phyloP scores from a whole-genome alignment of 805 yeast genomes.

The Candida patagonica region DNA sequence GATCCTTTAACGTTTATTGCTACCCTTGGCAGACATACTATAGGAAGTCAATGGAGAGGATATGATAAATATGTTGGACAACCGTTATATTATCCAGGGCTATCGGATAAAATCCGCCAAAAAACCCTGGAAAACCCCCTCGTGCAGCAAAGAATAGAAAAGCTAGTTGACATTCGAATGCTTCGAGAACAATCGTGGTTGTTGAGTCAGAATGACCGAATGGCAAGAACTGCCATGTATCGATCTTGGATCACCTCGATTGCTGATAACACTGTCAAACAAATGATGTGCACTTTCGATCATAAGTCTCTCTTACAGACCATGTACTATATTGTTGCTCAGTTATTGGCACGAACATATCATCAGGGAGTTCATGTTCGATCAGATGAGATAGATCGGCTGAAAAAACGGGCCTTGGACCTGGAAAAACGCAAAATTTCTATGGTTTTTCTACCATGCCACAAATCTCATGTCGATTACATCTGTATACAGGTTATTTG shows the following conservation, averaged over 20 bases:
- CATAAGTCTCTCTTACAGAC: constrained; percentile 23
- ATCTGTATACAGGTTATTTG: constrained; percentile 47
- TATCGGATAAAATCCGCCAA: constrained; percentile 23
- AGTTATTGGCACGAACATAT: constrained; percentile 31
- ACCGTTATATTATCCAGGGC: constrained; percentile 25
- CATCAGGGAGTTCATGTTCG: constrained; percentile 35
- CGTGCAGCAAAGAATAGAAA: constrained; percentile 23
- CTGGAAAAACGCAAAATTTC: constrained; percentile 28
- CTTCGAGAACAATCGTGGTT: constrained; percentile 21
- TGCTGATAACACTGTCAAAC: constrained; percentile 24
- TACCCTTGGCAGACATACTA: constrained; percentile 23
- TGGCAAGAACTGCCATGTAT: constrained; percentile 20
- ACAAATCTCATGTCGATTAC: constrained; percentile 54
- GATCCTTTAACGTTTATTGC: constrained; percentile 27
- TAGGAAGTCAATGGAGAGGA: constrained; percentile 30
- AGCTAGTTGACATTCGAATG: constrained; percentile 26
- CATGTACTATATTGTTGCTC: constrained; percentile 30
- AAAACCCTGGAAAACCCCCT: constrained; percentile 24
- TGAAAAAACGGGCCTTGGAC: constrained; percentile 27
- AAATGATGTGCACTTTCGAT: constrained; percentile 29
- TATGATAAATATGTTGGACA: constrained; percentile 31
- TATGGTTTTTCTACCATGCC: constrained; percentile 46
- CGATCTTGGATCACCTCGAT: constrained; percentile 24
- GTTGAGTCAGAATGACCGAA: constrained; percentile 18
- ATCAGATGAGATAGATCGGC: constrained; percentile 26